phyloP scores from a whole-genome alignment of 2,329 filamentous ascomycete species.

The Penicillium capsulatum region DNA sequence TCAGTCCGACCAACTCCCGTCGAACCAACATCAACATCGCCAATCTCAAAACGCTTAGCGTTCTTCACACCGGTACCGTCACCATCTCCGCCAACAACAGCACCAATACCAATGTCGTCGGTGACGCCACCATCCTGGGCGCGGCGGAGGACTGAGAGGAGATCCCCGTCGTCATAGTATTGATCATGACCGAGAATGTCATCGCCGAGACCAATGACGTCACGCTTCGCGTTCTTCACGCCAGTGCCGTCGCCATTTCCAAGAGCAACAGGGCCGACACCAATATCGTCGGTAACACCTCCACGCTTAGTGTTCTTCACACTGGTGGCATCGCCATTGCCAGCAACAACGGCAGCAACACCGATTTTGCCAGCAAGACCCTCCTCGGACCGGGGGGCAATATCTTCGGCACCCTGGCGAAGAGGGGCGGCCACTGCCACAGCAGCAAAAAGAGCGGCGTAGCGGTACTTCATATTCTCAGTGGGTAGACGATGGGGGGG shows the following conservation, averaged over 20 bases:
- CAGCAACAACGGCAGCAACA: not conserved
- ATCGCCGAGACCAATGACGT: not conserved
- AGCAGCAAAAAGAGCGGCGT: slow-evolving; percentile 7
- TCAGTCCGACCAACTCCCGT: not conserved
- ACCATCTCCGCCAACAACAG: not conserved
- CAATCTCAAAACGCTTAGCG: not conserved
- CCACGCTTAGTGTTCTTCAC: slow-evolving; percentile 4
- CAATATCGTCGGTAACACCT: not conserved
- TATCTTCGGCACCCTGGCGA: not conserved
- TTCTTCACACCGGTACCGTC: slow-evolving; percentile 3
- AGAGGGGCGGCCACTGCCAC: slow-evolving; percentile 8
- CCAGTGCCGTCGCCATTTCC: not conserved
- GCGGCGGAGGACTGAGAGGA: too few relatives aligned
- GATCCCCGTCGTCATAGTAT: too few relatives aligned
- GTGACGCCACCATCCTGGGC: not conserved
- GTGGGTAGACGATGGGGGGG: not conserved
- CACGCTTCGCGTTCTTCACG: slow-evolving; percentile 3
- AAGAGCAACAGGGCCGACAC: not conserved
- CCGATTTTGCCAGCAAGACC: not conserved
- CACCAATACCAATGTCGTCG: not conserved
- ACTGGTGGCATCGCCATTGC: not conserved
- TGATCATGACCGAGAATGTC: not conserved
- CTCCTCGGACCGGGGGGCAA: slow-evolving; percentile 2
- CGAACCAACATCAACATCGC: not conserved
- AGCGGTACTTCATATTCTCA: slow-evolving; percentile 7